Evolutionary conservation across 768 basidiomycete species (phyloP), one percentile per base, ranked within the genome.

Genomic region (Boletus vermiculosoides): DNA sequence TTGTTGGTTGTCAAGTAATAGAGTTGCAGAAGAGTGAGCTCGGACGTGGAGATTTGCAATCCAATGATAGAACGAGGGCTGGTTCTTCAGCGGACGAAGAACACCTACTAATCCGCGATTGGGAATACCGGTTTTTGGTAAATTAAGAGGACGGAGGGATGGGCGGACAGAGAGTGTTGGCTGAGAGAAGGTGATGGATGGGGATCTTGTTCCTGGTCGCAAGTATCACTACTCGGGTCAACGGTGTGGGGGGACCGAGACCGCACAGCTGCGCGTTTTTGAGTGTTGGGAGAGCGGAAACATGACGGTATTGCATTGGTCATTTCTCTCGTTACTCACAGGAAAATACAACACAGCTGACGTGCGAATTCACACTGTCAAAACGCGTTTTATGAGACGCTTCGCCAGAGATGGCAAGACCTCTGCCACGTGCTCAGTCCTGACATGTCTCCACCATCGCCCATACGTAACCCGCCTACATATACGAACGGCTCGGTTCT

Each of bases 1-100:
- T 62, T 64, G 64, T 60, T 73, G 70, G 71, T 73, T 25, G 68
- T 69, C 69, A 72, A 44, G 70, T 50, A 62, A 39, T 61, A 55
- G 65, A 61, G 56, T 57, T 63, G 68, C 61, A 68, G 60, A 61
- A 60, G 58, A 20, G 31, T 33, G 33, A 52, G 31, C 5, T 50
- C n/a, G 41, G 57, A 58, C 2, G 62, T 47, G 59, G 63, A 41
- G 71, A 72, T 73, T 71, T 72, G 71, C 71, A 73, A 50, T 33
- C 56, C 45, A 58, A 46, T 60, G 66, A 59, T 65, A 37, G 71
- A 64, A 60, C 46, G 48, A 47, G 25, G 5, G 46, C 4, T 16
- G 63, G 39, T 62, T 65, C 66, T 61, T 54, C 42, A 47, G 52
- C 52, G 59, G 61, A 55, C 47, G 59, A 61, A 61, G 61, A 66